Base-by-base conservation (phyloP, 306 rosid genomes). In the Astragalus membranaceus region DNA sequence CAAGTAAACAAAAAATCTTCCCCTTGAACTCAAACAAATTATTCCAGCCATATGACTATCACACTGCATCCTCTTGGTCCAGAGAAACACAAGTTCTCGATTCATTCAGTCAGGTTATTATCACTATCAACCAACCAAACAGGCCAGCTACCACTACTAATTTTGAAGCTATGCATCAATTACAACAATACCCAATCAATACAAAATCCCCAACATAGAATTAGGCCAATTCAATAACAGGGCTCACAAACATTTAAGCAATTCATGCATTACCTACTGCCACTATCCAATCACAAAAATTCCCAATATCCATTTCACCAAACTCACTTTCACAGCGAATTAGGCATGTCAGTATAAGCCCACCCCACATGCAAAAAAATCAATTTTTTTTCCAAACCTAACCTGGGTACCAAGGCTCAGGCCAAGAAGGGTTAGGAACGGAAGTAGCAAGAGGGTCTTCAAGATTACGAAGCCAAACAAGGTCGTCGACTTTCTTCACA, bases 371-470 rank as follows among this genome's bases (percentile, higher is more conserved):
- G 55, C n/a, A 59, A 36, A 62, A 62, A 30, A 62, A 57, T 4
- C 44, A 23, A 6, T 13, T 49, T 36, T 48, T 3, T 15, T 14
- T 3, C 3, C 3, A 0, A 15, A 3, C 5, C 0, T 58, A 92
- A 92, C 98, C 98, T 84, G 97, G 90, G 72, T 94, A 90, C 32
- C 81, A 88, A 78, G 85, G 97, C n/a, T 73, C 85, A 44, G 98
- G 98, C 89, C 88, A 88, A 7, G 80, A 73, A 64, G 87, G 85
- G 30, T 75, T 10, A 3, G 90, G 78, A 35, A 64, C 70, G 2
- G 84, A 64, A 62, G 87, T 52, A 36, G 91, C 94, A 10, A 13
- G 15, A 16, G 92, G 96, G 10, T 94, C 90, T 68, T 94, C 98
- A 11, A 94, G 82, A 68, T 83, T 48, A 8, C 97, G 88, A 73